Evolutionary conservation across 192 early-diverging fungal species (phyloP), one percentile per base, ranked within the genome.

Genomic region (Oehlia diaphana): DNA sequence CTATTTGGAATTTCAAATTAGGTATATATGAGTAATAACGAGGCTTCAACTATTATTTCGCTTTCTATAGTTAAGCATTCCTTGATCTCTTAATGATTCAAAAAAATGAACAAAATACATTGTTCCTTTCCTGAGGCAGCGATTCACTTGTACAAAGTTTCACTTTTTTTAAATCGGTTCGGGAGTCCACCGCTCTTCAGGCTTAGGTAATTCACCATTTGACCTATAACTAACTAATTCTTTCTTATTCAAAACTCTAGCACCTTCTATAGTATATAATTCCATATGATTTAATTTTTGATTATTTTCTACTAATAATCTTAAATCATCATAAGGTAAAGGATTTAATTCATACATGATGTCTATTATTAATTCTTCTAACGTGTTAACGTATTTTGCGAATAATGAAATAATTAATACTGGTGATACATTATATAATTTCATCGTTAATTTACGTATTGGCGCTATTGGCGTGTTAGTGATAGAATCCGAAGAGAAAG

Each of bases 261-360:
- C 21, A 49, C 70, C 42, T 72, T 72, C 19, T n/a, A 72, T 31
- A 26, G 70, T 72, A 72, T 26, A 49, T 19, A 72, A 72, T 26
- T 44, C 26, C 21, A 72, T n/a, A 13, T 47, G 21, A n/a, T 49
- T 44, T 35, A 72, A 49, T n/a, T 72, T 49, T 35, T 26, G 7
- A 72, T 72, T 72, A 28, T 72, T 72, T 9, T 9, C 28, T 50
- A 50, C n/a, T 4, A 72, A 49, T 26, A 21, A 26, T 50, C 70
- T 44, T 14, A 72, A 72, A 28, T 49, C 14, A 47, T 72, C 70
- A 12, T 21, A 12, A 10, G 64, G 64, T 35, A 72, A 49, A 49
- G 70, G 42, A 28, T 9, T 49, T 49, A 21, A 5, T 26, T 49
- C 42, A n/a, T 35, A 72, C 9, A 72, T 49, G 8, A 50, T 72